phyloP scores from a whole-genome alignment of 2,329 filamentous ascomycete species.

The Metarhizium rileyi region DNA sequence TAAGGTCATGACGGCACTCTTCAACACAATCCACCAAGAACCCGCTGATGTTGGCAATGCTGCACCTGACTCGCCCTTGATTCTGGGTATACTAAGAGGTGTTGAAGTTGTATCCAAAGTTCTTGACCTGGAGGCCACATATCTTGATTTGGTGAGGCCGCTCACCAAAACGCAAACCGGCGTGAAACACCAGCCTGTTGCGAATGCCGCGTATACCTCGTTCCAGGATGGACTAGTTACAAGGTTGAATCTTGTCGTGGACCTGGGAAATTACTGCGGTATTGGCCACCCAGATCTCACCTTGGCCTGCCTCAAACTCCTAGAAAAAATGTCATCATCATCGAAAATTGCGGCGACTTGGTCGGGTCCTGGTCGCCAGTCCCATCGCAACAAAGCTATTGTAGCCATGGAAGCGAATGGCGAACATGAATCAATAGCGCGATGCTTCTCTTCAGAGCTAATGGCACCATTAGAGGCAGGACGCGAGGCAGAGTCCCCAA shows the following conservation, averaged over 20 bases:
- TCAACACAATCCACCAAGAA: constrained; percentile 70
- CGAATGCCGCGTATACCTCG: constrained; percentile 63
- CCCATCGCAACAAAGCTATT: constrained; percentile 72
- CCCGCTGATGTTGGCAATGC: constrained; percentile 61
- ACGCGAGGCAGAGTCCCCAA: constrained; percentile 56
- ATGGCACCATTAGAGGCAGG: constrained; percentile 62
- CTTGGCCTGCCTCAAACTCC: constrained; percentile 66
- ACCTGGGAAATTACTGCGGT: constrained; percentile 79
- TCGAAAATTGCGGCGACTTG: constrained; percentile 67
- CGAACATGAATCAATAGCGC: constrained; percentile 69
- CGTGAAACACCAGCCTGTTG: constrained; percentile 50
- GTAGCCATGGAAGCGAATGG: constrained; percentile 78
- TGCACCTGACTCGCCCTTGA: constrained; percentile 67
- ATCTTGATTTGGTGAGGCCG: constrained; percentile 78
- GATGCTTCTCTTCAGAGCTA: constrained; percentile 61
- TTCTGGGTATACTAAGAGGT: constrained; percentile 68
- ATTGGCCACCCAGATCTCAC: constrained; percentile 74
- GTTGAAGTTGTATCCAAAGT: constrained; percentile 77
- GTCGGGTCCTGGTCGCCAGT: constrained; percentile 48
- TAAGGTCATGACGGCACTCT: constrained; percentile 70
- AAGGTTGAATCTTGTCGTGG: constrained; percentile 67
- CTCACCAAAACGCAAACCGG: constrained; percentile 58
- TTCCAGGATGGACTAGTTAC: constrained; percentile 88
- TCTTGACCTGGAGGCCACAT: constrained; percentile 82
- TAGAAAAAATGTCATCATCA: constrained; percentile 81